Evolutionary conservation across 371 early-diverging fungal species (phyloP), one percentile per base, ranked within the genome.

Genomic region (Mucor velutinosus): DNA sequence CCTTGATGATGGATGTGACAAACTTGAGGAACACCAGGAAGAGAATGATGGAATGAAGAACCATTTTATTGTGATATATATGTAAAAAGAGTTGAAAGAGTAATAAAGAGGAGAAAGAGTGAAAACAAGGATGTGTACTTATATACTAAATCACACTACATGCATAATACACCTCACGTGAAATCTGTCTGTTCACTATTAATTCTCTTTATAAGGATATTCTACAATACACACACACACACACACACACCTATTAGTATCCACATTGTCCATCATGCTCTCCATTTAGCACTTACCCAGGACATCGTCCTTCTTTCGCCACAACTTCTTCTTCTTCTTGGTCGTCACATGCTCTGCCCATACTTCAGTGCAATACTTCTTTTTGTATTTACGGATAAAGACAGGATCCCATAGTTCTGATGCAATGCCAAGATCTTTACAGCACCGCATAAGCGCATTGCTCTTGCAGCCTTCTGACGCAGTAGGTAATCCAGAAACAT

Each of bases 361-460:
- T 1, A 90, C 88, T 71, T 93, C 91, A 41, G 86, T 89, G 60
- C 94, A 91, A 66, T 95, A 80, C 69, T 89, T 77, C 62, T 83
- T 86, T 84, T 94, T 97, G 79, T 89, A 97, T 66, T 90, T 85
- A 30, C 92, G 84, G 56, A 97, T 90, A 70, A 94, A 97, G 0
- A 78, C 75, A 17, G 98, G 98, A 70, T 98, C 98, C 99, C 98
- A 97, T 66, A 98, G 80, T 76, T 98, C 98, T 37, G 90, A 91
- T 10, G 96, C 95, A 57, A 96, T 83, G 35, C 98, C 98, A 53
- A 98, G 78, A 81, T 98, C 99, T 76, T 98, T 98, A 84, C 98
- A 98, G 80, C 97, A 97, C 41, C 98, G 87, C 90, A 97, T 94
- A 67, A 98, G 79, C 8, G 99, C 98, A 74, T 97, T 98, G 55